Conservation (phyloP, 2,329 filamentous ascomycete species). For the Alternaria triticina region DNA sequence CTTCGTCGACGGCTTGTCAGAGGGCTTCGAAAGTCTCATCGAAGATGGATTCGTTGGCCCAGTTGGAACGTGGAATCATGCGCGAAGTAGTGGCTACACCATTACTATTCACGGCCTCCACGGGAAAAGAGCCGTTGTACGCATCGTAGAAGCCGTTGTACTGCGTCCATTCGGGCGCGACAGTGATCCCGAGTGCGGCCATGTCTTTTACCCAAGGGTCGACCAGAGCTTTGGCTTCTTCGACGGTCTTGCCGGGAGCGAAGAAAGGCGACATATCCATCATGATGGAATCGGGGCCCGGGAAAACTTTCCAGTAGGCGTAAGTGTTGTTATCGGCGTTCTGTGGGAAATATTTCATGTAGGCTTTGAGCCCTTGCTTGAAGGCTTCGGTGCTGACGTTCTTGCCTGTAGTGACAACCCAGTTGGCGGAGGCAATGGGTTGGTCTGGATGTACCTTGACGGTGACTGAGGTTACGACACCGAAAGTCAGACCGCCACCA, state of each 20-base stretch:
- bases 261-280: constrained; percentile 1
- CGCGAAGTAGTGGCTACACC: background rate
- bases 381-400: background rate
- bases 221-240: background rate
- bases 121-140: background rate
- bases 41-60: background rate
- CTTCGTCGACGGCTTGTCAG: background rate
- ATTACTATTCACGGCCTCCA: background rate
- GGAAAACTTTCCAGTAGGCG: background rate
- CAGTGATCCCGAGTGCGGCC: background rate
- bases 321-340: background rate
- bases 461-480: background rate
- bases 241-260: background rate
- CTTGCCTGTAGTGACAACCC: background rate
- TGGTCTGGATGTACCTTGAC: background rate
- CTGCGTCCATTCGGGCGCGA: background rate
- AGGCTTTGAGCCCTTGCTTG: background rate
- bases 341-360: background rate
- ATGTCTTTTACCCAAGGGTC: background rate
- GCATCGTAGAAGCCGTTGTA: background rate
- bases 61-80: background rate
- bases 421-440: background rate
- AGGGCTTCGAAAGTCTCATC: background rate
- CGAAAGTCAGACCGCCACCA: background rate
- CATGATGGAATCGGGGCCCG: background rate